Base-by-base conservation (phyloP, 805 yeast species). In the Wickerhamiella azymoides region DNA sequence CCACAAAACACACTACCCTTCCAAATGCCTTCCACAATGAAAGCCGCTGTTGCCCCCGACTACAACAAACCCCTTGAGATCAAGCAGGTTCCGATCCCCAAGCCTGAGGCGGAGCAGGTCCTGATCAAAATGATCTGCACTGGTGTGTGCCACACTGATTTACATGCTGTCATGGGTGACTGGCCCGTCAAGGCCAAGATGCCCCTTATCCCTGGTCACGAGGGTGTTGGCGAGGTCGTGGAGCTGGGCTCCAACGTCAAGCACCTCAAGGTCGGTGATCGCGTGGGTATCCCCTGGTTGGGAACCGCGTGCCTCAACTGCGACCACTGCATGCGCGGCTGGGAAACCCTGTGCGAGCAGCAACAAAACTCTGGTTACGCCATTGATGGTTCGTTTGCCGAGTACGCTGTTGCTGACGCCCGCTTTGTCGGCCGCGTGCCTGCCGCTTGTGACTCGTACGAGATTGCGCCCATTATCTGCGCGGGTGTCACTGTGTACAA, bases 91-190 rank as follows among this genome's bases (percentile, higher is more conserved):
- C 81, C 88, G 45, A 89, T 84, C 47, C 93, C 94, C 57, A 65
- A 62, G 41, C 94, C 94, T 57, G 79, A 74, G 61, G 67, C 84
- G 49, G 79, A 77, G 61, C 88, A 84, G 67, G 71, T 84, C 54
- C 72, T 85, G 62, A 71, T 85, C 67, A 77, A 85, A 64, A 78
- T 85, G 65, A 77, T 77, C 68, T 84, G 79, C 72, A 77, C 94
- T 24, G 95, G 95, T 66, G 94, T 84, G 47, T 84, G 95, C 68
- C 95, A 86, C 72, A 84, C 94, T 32, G 95, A 84, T 62, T 74
- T 85, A 63, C 95, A 85, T 70, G 94, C 93, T 47, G 83, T 92
- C 88, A 76, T 81, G 62, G 94, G 94, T 59, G 94, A 85, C 68
- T 84, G 94, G 93, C 92, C 93, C 43, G 69, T 80, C 63, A 74